These are phyloP conservation scores for Amanita inopinata DNA, from an alignment of 768 basidiomycete genomes.

Conservation along the genomic window DNA sequence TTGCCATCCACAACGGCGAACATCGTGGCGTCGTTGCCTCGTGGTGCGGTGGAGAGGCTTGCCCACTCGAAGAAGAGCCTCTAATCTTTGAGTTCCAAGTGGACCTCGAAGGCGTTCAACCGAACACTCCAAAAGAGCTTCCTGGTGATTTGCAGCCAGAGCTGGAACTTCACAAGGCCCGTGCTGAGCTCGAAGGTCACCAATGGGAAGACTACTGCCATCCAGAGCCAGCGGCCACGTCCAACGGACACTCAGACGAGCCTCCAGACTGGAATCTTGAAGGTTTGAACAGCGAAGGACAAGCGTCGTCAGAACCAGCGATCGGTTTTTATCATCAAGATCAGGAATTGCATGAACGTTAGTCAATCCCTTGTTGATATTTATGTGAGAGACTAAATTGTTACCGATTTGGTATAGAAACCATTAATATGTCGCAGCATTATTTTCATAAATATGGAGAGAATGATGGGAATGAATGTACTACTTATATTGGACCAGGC, in stretches of 20 bases:
- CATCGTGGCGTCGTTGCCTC: slow-evolving; percentile 28
- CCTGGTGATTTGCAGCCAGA: not conserved
- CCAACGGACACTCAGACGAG: not conserved
- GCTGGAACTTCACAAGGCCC: not conserved
- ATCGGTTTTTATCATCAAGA: not conserved
- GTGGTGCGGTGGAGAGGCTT: slow-evolving; percentile 42
- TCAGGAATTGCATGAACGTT: not conserved
- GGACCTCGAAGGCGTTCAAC: slow-evolving; percentile 19
- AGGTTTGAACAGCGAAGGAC: not conserved
- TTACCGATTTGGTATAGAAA: not conserved
- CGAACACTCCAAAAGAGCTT: not conserved
- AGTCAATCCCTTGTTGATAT: not conserved
- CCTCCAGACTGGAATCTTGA: slow-evolving; percentile 2
- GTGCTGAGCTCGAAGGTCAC: not conserved
- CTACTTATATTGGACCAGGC: not conserved
- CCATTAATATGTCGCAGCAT: not conserved
- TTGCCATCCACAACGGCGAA: slow-evolving; percentile 49
- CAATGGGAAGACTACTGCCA: slow-evolving; percentile 1
- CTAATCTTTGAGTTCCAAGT: slow-evolving; percentile 61
- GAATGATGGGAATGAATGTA: not conserved
- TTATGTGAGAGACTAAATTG: no score
- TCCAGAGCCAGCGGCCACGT: no score
- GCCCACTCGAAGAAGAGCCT: slow-evolving; percentile 52
- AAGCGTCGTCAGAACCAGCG: not conserved
- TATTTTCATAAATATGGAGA: slow-evolving; percentile 3